These are phyloP conservation scores for Halophytophthora polymorphica DNA, from an alignment of 352 stramenopile species.

Conservation along the genomic window DNA sequence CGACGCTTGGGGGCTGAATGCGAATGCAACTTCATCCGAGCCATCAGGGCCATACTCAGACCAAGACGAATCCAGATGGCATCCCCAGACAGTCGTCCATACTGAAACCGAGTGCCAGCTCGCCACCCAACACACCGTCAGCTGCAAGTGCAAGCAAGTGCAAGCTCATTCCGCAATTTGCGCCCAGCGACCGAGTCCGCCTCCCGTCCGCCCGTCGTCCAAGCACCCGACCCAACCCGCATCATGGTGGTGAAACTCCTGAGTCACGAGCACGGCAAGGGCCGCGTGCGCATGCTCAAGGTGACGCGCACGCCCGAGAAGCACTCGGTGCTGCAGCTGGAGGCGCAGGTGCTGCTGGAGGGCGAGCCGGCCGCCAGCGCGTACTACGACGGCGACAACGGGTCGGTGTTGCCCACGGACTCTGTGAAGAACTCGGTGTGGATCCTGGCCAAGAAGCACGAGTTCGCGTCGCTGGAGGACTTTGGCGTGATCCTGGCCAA, in stretches of 20 bases:
- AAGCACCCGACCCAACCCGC: background rate
- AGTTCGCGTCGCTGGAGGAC: conserved; percentile 85
- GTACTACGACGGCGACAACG: conserved; percentile 87
- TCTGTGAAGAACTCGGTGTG: conserved; percentile 92
- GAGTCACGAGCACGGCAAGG: conserved; percentile 82
- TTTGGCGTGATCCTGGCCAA: conserved; percentile 85
- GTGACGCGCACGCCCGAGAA: conserved; percentile 71
- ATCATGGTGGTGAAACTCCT: conserved; percentile 71
- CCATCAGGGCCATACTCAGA: too few relatives aligned
- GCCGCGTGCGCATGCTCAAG: conserved; percentile 84
- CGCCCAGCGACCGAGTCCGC: conserved; percentile 16
- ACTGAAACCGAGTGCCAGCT: too few relatives aligned
- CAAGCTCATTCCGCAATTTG: conserved; percentile 38
- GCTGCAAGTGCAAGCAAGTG: too few relatives aligned
- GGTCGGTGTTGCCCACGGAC: conserved; percentile 81
- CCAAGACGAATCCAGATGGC: too few relatives aligned
- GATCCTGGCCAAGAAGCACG: conserved; percentile 83
- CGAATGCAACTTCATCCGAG: too few relatives aligned
- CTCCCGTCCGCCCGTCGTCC: conserved; percentile 1
- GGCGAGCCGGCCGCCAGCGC: conserved; percentile 65
- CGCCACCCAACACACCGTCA: too few relatives aligned
- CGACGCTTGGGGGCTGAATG: too few relatives aligned
- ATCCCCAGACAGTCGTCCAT: too few relatives aligned
- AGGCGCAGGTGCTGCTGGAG: conserved; percentile 80
- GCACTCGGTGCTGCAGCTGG: conserved; percentile 81